Percentiles rank a stretch among this genome's conserved stretches.
Conservation (phyloP, 2,329 filamentous ascomycete species). For the Hypoxylon sp. region DNA sequence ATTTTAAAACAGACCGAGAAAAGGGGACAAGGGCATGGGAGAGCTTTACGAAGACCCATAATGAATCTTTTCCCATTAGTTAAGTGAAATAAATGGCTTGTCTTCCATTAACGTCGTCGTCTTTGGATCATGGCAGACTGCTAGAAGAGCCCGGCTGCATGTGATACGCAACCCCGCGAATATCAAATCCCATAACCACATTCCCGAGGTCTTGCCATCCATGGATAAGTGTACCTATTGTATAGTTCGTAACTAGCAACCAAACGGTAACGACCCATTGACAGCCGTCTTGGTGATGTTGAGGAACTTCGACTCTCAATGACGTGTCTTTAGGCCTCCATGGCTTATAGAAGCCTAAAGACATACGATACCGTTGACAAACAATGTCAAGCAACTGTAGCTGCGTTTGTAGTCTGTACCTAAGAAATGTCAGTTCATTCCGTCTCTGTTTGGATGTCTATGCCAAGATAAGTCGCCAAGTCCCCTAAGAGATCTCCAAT, state of each 20-base stretch:
- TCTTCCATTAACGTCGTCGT: conserved; percentile 11
- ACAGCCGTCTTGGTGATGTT: conserved; percentile 2
- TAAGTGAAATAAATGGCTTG: conserved; percentile 7
- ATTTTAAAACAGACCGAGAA: conserved; percentile 13
- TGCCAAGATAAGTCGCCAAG: conserved; percentile 43
- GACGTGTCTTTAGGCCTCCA: conserved; percentile 26
- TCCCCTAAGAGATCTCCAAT: conserved; percentile 41
- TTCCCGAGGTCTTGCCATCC: background rate
- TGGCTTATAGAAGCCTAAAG: conserved; percentile 9
- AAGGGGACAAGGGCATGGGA: conserved; percentile 11
- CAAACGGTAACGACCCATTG: background rate
- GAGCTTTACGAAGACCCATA: conserved; percentile 20
- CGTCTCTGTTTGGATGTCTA: conserved; percentile 18
- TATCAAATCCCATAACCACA: conserved; percentile 12
- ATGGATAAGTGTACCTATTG: background rate
- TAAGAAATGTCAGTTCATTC: conserved; percentile 21
- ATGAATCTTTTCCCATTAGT: conserved; percentile 14
- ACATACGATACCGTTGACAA: conserved; percentile 4
- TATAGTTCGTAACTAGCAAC: background rate
- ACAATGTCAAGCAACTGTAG: conserved; percentile 14
- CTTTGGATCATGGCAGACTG: conserved; percentile 9
- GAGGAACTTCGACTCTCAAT: conserved; percentile 23
- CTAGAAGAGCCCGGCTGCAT: background rate
- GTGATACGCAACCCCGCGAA: conserved; percentile 17
- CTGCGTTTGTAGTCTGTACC: conserved; percentile 20